Evolutionary conservation across 768 basidiomycete species (phyloP), one percentile per base, ranked within the genome.

Genomic region (Omphalotus guepiniiformis): DNA sequence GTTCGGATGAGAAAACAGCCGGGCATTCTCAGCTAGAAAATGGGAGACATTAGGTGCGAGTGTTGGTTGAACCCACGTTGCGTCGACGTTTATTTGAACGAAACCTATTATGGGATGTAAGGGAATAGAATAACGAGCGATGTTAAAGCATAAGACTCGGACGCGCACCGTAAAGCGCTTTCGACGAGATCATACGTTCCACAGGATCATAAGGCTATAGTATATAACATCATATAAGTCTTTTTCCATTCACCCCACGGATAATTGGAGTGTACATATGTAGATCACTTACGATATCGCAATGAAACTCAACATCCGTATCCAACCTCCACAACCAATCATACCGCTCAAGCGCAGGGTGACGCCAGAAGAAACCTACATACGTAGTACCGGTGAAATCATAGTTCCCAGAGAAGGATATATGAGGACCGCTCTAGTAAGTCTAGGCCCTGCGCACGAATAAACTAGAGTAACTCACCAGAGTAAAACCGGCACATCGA

Each of bases 401-500:
- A 8, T 6, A 7, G 6, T 15, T 12, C 0, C 6, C 8, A n/a
- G 44, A 27, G 15, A n/a, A n/a, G n/a, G n/a, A n/a, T n/a, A n/a
- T n/a, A n/a, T n/a, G n/a, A n/a, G n/a, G n/a, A n/a, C n/a, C n/a
- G n/a, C n/a, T n/a, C n/a, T n/a, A n/a, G n/a, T n/a, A n/a, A n/a
- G n/a, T n/a, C n/a, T n/a, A n/a, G n/a, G n/a, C n/a, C 25, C n/a
- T 23, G 41, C n/a, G 16, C 35, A 37, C 37, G 22, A 39, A 29
- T 19, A 25, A 18, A 22, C 26, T 32, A 32, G 29, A 15, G 12
- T 43, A 42, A 34, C 32, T 41, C 38, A 63, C 62, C 63, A 38
- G 63, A 64, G 34, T 64, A 64, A 42, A 53, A 64, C 42, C 63
- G 52, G 42, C 63, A 64, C 63, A 64, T 64, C 11, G 61, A 52